phyloP scores from a whole-genome alignment of 352 stramenopile genomes.

The Globisporangium heterothallicum region DNA sequence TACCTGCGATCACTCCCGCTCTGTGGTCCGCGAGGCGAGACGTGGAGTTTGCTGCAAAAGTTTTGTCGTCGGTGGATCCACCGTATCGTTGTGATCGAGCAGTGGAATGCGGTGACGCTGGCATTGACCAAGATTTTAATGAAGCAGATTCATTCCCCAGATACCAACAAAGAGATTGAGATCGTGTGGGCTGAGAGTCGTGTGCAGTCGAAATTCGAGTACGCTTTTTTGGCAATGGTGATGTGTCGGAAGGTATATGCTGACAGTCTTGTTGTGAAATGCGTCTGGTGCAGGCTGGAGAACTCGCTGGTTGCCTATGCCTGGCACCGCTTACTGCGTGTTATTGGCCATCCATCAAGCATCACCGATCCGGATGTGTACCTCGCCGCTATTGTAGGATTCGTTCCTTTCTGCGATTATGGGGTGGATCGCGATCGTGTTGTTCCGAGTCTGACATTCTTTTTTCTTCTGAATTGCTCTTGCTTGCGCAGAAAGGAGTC shows the following conservation, averaged over 20 bases:
- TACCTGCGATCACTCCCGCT: conserved; percentile 66
- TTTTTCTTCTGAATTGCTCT: no score
- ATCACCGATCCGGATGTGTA: conserved; percentile 85
- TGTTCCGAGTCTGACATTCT: not conserved
- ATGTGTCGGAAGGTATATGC: not conserved
- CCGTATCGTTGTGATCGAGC: conserved; percentile 79
- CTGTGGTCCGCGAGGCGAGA: conserved; percentile 64
- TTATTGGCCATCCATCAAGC: conserved; percentile 77
- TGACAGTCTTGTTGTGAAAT: not conserved
- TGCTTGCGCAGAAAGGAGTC: conserved; percentile 71
- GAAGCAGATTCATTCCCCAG: conserved; percentile 50
- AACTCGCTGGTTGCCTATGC: conserved; percentile 71
- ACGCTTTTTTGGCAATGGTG: not conserved
- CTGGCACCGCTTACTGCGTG: conserved; percentile 78
- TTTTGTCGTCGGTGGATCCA: conserved; percentile 86
- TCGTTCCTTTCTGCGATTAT: not conserved
- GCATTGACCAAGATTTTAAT: conserved; percentile 74
- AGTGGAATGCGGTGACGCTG: conserved; percentile 77
- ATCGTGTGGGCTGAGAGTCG: conserved; percentile 71
- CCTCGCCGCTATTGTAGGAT: conserved; percentile 56
- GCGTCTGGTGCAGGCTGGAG: conserved; percentile 30
- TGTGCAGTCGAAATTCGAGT: conserved; percentile 63
- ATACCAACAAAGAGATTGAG: conserved; percentile 56
- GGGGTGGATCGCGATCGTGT: not conserved
- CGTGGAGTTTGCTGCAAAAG: conserved; percentile 79